A percentile compares a stretch with the other conserved stretches of the same genome.
These are phyloP conservation scores for Ormosia emarginata DNA, from an alignment of 306 rosid genomes.

Conservation along the genomic window DNA sequence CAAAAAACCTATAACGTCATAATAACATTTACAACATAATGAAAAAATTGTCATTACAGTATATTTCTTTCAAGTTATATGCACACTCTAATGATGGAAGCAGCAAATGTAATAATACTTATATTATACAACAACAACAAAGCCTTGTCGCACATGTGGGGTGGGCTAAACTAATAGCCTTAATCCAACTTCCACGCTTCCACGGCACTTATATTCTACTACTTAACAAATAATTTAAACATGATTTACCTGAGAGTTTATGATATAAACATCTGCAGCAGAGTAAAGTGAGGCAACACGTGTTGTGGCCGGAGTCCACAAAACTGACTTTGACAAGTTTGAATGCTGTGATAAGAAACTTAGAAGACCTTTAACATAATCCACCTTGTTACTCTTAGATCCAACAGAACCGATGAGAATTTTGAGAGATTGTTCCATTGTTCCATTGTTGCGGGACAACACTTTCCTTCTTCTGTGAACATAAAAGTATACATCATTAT, in stretches of 20 bases:
- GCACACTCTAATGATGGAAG: neutral
- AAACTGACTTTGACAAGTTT: slow-evolving; percentile 69
- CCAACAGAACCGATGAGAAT: slow-evolving; percentile 88
- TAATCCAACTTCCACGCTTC: neutral
- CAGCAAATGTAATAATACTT: neutral
- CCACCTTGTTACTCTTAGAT: slow-evolving; percentile 89
- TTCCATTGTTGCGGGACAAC: slow-evolving; percentile 31
- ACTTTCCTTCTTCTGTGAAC: slow-evolving; percentile 37
- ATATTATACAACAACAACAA: neutral
- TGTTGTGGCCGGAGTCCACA: slow-evolving; percentile 86
- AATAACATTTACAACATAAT: too few relatives aligned
- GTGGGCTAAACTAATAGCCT: neutral
- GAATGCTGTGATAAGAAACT: slow-evolving; percentile 57
- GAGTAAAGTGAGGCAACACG: slow-evolving; percentile 81
- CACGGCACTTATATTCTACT: neutral
- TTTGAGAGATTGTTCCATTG: slow-evolving; percentile 48
- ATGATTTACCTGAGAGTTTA: slow-evolving; percentile 80
- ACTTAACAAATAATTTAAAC: neutral
- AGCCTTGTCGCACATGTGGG: neutral
- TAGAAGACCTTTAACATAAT: slow-evolving; percentile 64
- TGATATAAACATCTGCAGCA: slow-evolving; percentile 89
- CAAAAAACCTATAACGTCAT: too few relatives aligned
- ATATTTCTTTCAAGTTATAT: too few relatives aligned
- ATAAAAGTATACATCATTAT: slow-evolving; percentile 31
- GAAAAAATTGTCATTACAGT: too few relatives aligned